Percentiles rank a stretch among this genome's conserved stretches.
Evolutionary conservation across 129 eudicot genomes (phyloP).

Genomic region (Tanacetum coccineum): DNA sequence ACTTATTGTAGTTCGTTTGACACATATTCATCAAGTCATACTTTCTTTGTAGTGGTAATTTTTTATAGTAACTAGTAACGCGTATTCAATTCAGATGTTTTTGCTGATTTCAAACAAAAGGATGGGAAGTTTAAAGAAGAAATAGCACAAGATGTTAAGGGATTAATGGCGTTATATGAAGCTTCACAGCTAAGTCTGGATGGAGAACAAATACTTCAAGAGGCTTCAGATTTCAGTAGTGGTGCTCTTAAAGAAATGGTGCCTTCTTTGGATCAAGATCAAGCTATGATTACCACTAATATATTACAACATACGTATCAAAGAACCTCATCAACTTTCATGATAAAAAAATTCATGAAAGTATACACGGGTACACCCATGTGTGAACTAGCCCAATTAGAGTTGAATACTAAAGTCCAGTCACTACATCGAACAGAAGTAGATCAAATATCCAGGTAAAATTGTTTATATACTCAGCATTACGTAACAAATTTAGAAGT

Average conservation of each 20-base stretch:
- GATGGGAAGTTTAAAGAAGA: constrained; percentile 31
- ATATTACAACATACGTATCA: constrained; percentile 37
- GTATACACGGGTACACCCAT: constrained; percentile 22
- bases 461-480: background rate
- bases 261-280: constrained; percentile 11
- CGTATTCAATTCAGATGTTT: constrained; percentile 35
- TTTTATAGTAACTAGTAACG: too few relatives aligned
- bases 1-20: background rate
- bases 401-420: constrained; percentile 26
- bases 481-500: background rate
- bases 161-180: constrained; percentile 50
- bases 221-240: constrained; percentile 36
- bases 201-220: constrained; percentile 49
- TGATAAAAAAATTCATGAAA: constrained; percentile 20
- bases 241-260: constrained; percentile 22
- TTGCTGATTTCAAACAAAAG: constrained; percentile 34
- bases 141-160: constrained; percentile 34
- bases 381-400: constrained; percentile 40
- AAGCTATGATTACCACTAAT: constrained; percentile 15
- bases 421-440: constrained; percentile 35
- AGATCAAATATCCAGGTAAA: constrained; percentile 43
- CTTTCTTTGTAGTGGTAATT: too few relatives aligned
- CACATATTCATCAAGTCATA: too few relatives aligned
- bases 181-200: constrained; percentile 46
- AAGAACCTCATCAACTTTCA: constrained; percentile 32